phyloP scores from a whole-genome alignment of 768 basidiomycete species.

The Hericium rajendrae region DNA sequence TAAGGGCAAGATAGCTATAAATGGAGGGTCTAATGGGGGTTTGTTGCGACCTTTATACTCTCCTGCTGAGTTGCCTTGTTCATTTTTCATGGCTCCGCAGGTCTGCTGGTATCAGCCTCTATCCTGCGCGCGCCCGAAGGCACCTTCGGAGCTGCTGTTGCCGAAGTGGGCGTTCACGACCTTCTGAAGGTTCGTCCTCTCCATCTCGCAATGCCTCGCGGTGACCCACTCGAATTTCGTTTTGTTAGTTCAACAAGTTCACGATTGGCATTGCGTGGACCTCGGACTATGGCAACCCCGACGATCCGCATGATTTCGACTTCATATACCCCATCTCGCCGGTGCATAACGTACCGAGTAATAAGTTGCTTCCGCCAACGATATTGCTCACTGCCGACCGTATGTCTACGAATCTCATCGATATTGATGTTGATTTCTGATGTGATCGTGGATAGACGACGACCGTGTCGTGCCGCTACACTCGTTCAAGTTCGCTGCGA shows the following conservation, averaged over 20 bases:
- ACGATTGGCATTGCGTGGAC: constrained; percentile 77
- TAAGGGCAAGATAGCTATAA: constrained; percentile 63
- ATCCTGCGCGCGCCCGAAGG: constrained; percentile 71
- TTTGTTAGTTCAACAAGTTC: constrained; percentile 55
- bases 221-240: not conserved
- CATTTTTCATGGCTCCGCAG: constrained; percentile 23
- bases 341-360: constrained; percentile 63
- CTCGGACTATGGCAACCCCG: constrained; percentile 70
- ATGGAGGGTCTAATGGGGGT: constrained; percentile 80
- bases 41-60: constrained; percentile 10
- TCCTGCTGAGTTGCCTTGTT: not conserved
- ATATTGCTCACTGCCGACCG: constrained; percentile 78
- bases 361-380: constrained; percentile 55
- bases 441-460: constrained; percentile 40
- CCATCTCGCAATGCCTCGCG: not conserved
- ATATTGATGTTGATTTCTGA: constrained; percentile 1
- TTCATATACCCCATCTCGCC: constrained; percentile 77
- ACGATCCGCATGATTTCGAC: constrained; percentile 71
- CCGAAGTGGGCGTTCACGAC: constrained; percentile 78
- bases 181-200: constrained; percentile 50
- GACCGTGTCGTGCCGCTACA: constrained; percentile 84
- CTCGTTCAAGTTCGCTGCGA: constrained; percentile 76
- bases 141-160: constrained; percentile 66
- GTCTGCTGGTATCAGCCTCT: constrained; percentile 77
- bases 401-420: constrained; percentile 25